A percentile compares a stretch with the other conserved stretches of the same genome.
These are phyloP conservation scores for Leptodermis oblonga DNA, from an alignment of 257 asterid genomes.

Conservation along the genomic window DNA sequence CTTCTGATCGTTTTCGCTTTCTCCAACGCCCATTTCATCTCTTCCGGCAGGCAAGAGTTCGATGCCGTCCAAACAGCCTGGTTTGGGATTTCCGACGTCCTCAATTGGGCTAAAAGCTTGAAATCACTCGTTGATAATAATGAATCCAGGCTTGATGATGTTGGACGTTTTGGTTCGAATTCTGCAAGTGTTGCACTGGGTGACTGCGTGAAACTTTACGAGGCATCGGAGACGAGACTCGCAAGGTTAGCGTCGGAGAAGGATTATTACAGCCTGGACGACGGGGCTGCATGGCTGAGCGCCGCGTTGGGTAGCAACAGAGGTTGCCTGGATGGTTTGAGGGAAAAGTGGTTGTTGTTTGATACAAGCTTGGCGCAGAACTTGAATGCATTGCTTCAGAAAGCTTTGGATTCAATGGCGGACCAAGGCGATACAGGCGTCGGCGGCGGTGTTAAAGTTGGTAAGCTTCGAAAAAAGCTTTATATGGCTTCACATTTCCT, in stretches of 20 bases:
- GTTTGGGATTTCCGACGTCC: constrained; percentile 33
- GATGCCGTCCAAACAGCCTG: constrained; percentile 35
- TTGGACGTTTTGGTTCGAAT: constrained; percentile 8
- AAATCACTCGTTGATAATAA: constrained; percentile 18
- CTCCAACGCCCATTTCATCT: constrained; percentile 12
- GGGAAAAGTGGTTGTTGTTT: constrained; percentile 22
- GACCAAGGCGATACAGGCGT: neutral
- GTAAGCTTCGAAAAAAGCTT: too few species aligned
- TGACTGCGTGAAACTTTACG: constrained; percentile 50
- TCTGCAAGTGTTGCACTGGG: constrained; percentile 5
- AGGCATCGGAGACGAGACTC: constrained; percentile 40
- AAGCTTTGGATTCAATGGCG: constrained; percentile 40
- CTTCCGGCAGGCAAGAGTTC: constrained; percentile 19
- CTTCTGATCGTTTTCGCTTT: constrained; percentile 20
- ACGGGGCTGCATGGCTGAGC: constrained; percentile 63
- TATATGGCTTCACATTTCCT: too few species aligned
- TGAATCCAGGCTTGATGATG: neutral
- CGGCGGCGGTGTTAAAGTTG: neutral
- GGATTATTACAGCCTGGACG: constrained; percentile 27
- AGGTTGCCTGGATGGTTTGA: constrained; percentile 60
- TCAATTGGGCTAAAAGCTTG: constrained; percentile 31
- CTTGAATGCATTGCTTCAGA: constrained; percentile 34
- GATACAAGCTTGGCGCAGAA: constrained; percentile 29
- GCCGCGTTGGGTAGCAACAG: constrained; percentile 58
- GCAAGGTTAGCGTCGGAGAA: constrained; percentile 27